Evolutionary conservation across 2,329 filamentous ascomycete species (phyloP).

Genomic region (Phyllosticta citriasiana): DNA sequence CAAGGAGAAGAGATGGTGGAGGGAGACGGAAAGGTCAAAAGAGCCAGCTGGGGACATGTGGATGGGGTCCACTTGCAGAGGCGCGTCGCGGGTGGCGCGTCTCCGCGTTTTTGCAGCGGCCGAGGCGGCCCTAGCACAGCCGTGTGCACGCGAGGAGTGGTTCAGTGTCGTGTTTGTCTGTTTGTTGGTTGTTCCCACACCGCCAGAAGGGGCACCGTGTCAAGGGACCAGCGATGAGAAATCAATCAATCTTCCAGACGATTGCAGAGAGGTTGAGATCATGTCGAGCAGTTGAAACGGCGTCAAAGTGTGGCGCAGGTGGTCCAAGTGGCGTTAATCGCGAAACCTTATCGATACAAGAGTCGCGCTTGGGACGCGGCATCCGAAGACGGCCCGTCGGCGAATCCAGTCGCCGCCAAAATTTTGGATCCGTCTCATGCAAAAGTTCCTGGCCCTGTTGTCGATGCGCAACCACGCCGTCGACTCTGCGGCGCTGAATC

Average conservation of each 20-base stretch:
- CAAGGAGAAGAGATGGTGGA: conserved; percentile 3
- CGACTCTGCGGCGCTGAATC: neutral
- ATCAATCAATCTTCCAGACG: neutral
- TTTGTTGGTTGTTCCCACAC: no score
- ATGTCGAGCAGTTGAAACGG: neutral
- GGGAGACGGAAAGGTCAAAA: neutral
- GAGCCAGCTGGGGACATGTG: conserved; percentile 1
- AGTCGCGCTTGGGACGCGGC: neutral
- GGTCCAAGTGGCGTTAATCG: neutral
- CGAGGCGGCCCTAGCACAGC: neutral
- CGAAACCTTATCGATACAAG: neutral
- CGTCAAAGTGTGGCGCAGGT: neutral
- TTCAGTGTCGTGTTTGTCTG: no score
- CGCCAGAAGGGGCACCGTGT: neutral
- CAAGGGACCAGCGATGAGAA: neutral
- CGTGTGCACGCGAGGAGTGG: neutral
- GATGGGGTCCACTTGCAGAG: conserved; percentile 5
- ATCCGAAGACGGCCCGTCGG: conserved; percentile 11
- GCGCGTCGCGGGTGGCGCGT: conserved; percentile 3
- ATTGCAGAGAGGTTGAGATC: neutral
- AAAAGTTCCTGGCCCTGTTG: conserved; percentile 2
- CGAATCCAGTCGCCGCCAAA: conserved; percentile 8
- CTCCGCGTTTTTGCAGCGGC: conserved; percentile 6
- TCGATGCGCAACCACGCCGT: conserved; percentile 3
- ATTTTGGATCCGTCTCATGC: conserved; percentile 1